phyloP scores from a whole-genome alignment of 1,139 yeast genomes.

The Yamadazyma sp. region DNA sequence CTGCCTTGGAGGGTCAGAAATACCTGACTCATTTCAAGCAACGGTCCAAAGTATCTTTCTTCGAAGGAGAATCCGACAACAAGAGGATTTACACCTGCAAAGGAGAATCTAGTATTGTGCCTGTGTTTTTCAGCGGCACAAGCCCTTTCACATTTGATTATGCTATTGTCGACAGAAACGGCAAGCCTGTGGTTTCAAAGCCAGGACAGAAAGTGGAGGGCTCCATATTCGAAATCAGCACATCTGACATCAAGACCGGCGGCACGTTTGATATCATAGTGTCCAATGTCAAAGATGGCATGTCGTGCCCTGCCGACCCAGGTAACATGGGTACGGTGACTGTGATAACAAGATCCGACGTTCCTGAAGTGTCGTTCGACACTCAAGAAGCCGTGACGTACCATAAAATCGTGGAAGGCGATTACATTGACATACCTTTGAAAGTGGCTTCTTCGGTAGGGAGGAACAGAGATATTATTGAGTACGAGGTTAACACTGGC shows the following conservation, averaged over 20 bases:
- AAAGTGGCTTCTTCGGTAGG: constrained; percentile 35
- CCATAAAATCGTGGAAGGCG: constrained; percentile 61
- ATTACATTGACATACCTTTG: constrained; percentile 57
- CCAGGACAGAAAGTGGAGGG: constrained; percentile 26
- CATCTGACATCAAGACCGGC: constrained; percentile 54
- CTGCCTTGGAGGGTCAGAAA: constrained; percentile 35
- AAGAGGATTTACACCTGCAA: constrained; percentile 31
- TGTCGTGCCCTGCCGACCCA: constrained; percentile 69
- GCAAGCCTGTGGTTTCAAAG: constrained; percentile 39
- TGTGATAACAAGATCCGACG: constrained; percentile 63
- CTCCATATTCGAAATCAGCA: constrained; percentile 43
- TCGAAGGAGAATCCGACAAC: constrained; percentile 12
- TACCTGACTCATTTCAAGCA: constrained; percentile 55
- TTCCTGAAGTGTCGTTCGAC: constrained; percentile 45
- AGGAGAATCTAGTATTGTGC: constrained; percentile 41
- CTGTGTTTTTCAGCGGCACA: constrained; percentile 68
- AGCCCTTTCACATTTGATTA: constrained; percentile 75
- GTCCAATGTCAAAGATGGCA: constrained; percentile 65
- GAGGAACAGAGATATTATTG: constrained; percentile 25
- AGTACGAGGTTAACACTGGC: constrained; percentile 22
- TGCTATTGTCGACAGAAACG: constrained; percentile 40
- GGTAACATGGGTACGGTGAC: constrained; percentile 53
- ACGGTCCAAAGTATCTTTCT: constrained; percentile 41
- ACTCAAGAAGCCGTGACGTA: constrained; percentile 21
- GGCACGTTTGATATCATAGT: constrained; percentile 69